Conservation (phyloP, 2,329 filamentous ascomycete genomes). For the Shiraia bambusicola region DNA sequence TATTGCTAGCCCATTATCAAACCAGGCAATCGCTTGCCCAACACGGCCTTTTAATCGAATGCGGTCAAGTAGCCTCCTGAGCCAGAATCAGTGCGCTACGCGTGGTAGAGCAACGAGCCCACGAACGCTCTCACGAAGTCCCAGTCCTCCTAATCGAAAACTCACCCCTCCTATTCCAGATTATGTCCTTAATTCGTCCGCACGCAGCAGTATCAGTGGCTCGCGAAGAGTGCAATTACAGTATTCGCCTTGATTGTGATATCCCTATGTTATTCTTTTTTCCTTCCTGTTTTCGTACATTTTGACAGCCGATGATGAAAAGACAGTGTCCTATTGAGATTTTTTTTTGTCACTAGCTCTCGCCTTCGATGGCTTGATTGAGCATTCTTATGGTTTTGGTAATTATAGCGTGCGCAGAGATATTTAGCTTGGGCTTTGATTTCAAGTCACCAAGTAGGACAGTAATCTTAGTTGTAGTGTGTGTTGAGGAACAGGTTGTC, state of each 20-base stretch:
- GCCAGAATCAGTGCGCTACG: slow-evolving; percentile 25
- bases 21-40: slow-evolving; percentile 57
- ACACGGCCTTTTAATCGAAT: slow-evolving; percentile 41
- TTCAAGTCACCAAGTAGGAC: neutral
- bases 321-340: slow-evolving; percentile 2
- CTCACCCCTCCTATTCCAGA: slow-evolving; percentile 48
- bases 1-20: slow-evolving; percentile 68
- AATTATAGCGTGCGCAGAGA: slow-evolving; percentile 1
- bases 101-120: slow-evolving; percentile 25
- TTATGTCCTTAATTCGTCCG: slow-evolving; percentile 46
- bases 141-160: slow-evolving; percentile 39
- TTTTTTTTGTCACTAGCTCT: slow-evolving; percentile 13
- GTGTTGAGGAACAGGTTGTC: too few relatives aligned
- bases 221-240: slow-evolving; percentile 33
- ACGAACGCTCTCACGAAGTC: slow-evolving; percentile 27
- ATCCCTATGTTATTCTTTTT: neutral
- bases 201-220: slow-evolving; percentile 41
- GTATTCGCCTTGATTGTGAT: slow-evolving; percentile 22
- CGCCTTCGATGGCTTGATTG: slow-evolving; percentile 18
- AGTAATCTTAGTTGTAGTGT: slow-evolving; percentile 3
- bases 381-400: slow-evolving; percentile 13
- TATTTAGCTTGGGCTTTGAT: slow-evolving; percentile 11
- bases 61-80: slow-evolving; percentile 37
- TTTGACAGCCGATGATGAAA: neutral
- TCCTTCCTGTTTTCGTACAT: neutral